Base-by-base conservation (phyloP, 176 grass and related monocot species). In the Leersia perrieri region DNA sequence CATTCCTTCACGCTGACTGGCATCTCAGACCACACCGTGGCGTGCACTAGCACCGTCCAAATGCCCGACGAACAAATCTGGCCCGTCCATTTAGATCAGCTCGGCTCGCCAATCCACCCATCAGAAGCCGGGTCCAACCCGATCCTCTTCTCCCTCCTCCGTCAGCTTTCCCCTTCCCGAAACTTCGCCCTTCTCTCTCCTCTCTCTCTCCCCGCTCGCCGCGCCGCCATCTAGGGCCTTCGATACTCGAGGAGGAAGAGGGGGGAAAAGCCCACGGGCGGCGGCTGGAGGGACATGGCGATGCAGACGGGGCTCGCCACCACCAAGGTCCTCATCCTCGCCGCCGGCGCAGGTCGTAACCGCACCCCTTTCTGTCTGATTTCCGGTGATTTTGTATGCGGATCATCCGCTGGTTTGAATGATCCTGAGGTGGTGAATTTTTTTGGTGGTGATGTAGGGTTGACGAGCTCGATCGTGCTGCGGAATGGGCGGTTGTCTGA, bases 261-360 rank as follows among this genome's bases (percentile, higher is more conserved):
- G 65, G 68, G 18, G 47, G 75, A n/a, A n/a, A n/a, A 51, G 3
- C 44, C 11, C 78, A 12, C 71, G 40, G 29, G 72, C n/a, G 20
- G 35, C 44, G 18, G 78, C 78, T 5, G 47, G 38, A 57, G 26
- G 79, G 66, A 25, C 84, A 98, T 98, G 95, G 90, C 92, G 81
- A 91, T 86, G 92, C 90, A 98, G 18, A 84, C 89, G 29, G 90
- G 92, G 72, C 81, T 90, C 53, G 82, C 95, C 44, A 86, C 92
- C 83, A 91, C 95, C 61, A 98, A 98, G 74, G 95, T 95, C 63
- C 70, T 98, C 78, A 93, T 98, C 73, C 90, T 92, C 55, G 90
- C 95, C 55, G 90, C 95, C 25, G 88, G 92, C 75, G 91, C 92
- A 93, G 90, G 90, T 94, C 41, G 13, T 64, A 14, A 3, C 73